Conservation (phyloP, 768 basidiomycete genomes). For the Pholiota molesta region DNA sequence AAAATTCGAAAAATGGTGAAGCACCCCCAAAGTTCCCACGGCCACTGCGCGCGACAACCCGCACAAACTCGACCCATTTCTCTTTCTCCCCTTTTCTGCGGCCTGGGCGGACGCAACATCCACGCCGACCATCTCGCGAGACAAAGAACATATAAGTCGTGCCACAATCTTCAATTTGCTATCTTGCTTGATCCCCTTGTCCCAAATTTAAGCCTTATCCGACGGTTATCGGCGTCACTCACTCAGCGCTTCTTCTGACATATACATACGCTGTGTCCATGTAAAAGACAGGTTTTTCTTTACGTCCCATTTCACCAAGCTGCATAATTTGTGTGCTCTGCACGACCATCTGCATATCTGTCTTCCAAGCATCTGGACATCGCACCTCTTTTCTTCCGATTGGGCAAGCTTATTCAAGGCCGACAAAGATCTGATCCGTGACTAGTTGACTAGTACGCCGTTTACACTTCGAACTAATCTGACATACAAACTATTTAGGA, state of each 20-base stretch:
- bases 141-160: background rate
- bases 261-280: background rate
- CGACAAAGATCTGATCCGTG: background rate
- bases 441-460: background rate
- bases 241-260: background rate
- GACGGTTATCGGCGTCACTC: constrained; percentile 2
- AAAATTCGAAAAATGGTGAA: constrained; percentile 14
- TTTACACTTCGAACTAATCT: background rate
- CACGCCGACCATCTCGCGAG: background rate
- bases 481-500: background rate
- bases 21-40: constrained; percentile 37
- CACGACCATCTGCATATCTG: background rate
- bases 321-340: background rate
- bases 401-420: background rate
- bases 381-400: background rate
- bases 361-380: background rate
- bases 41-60: background rate
- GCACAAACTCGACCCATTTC: constrained; percentile 23
- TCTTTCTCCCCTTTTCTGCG: constrained; percentile 9
- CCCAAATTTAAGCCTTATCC: background rate
- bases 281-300: background rate
- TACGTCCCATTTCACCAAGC: background rate
- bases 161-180: background rate
- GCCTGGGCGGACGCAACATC: background rate
- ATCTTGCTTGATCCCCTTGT: background rate